Percentiles rank a stretch among this genome's conserved stretches.
Evolutionary conservation across 108 stramenopile species (phyloP).

Genomic region (Stephanodiscus minutulus): DNA sequence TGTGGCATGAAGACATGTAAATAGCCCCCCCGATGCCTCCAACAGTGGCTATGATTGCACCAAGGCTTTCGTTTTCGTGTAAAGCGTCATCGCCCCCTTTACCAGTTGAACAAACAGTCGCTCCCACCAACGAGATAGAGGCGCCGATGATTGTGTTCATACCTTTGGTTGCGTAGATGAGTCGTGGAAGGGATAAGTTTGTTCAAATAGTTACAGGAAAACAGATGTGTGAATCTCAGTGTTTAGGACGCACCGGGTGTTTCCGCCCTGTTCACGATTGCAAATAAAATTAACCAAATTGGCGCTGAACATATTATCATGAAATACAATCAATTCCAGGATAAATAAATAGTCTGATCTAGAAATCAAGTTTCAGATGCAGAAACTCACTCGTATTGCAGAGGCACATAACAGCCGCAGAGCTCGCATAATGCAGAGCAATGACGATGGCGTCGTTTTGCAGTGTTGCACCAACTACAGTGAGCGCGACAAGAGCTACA

Average conservation of each 20-base stretch:
- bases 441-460: conserved; percentile 13
- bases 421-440: conserved; percentile 17
- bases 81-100: neutral
- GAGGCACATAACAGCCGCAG: conserved; percentile 23
- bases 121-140: conserved; percentile 9
- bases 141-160: conserved; percentile 11
- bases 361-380: neutral
- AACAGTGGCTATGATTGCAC: conserved; percentile 2
- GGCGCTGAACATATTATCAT: neutral
- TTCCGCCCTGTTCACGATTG: conserved; percentile 7
- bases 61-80: conserved; percentile 16
- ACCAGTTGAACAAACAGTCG: conserved; percentile 12
- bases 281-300: conserved; percentile 14
- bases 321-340: neutral
- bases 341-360: neutral
- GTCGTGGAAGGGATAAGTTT: too few relatives aligned
- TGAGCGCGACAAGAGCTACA: conserved; percentile 7
- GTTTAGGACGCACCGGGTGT: neutral
- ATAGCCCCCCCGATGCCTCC: conserved; percentile 11
- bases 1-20: conserved; percentile 9
- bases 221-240: too few relatives aligned
- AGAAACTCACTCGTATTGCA: conserved; percentile 17
- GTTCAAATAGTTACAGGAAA: too few relatives aligned
- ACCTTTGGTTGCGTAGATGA: too few relatives aligned
- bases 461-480: conserved; percentile 11